Conservation (phyloP, 257 asterid species). For the Scutellaria galericulata region DNA sequence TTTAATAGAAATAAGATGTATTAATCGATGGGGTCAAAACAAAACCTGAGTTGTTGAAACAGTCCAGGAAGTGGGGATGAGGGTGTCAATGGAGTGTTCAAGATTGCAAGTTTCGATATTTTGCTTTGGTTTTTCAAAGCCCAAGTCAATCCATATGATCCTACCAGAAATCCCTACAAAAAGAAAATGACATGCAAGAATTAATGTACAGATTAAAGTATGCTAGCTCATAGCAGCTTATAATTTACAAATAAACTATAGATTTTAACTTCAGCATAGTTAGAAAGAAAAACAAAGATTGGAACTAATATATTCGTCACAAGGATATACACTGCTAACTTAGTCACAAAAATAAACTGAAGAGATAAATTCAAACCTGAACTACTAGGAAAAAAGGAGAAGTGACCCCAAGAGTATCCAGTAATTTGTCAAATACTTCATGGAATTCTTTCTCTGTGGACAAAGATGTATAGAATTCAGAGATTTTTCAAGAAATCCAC, state of each 20-base stretch:
- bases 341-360: constrained; percentile 7
- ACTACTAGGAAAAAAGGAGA: constrained; percentile 85
- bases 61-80: constrained; percentile 97
- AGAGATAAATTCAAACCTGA: constrained; percentile 66
- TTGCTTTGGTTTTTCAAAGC: constrained; percentile 78
- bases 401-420: constrained; percentile 66
- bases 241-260: not conserved
- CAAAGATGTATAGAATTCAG: constrained; percentile 36
- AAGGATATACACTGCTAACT: not conserved
- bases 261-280: not conserved
- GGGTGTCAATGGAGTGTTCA: constrained; percentile 83
- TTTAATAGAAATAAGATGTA: constrained; percentile 24
- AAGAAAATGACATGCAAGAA: constrained; percentile 25
- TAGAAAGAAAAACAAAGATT: constrained; percentile 7
- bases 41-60: constrained; percentile 86
- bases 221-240: not conserved
- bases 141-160: constrained; percentile 98
- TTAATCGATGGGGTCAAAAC: not conserved
- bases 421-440: constrained; percentile 81
- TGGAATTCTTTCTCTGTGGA: constrained; percentile 91
- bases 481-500: constrained; percentile 21
- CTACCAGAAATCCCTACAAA: constrained; percentile 89
- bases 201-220: constrained; percentile 2
- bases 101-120: constrained; percentile 77
- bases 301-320: not conserved